Evolutionary conservation across 305 asterid species (phyloP).

Genomic region (Solanum chacoense): DNA sequence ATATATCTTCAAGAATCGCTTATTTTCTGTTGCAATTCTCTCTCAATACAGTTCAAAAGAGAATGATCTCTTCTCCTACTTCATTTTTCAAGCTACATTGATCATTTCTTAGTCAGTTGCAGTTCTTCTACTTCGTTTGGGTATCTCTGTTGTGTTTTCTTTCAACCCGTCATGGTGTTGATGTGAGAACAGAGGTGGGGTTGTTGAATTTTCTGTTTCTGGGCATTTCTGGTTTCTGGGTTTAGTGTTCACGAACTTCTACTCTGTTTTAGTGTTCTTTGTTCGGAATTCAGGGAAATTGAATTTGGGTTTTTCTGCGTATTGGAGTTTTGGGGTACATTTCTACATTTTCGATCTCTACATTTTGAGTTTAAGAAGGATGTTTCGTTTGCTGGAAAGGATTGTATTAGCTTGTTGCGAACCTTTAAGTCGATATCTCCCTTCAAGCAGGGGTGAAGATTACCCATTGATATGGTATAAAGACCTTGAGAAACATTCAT

Average conservation of each 20-base stretch:
- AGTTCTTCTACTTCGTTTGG: neutral
- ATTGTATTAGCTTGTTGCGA: conserved; percentile 39
- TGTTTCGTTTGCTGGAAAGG: conserved; percentile 61
- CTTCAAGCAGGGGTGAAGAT: conserved; percentile 46
- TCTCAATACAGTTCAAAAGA: neutral
- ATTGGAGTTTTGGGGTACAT: neutral
- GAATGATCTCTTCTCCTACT: neutral
- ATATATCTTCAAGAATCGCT: neutral
- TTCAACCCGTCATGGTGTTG: neutral
- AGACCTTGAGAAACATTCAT: conserved; percentile 64
- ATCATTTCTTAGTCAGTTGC: neutral
- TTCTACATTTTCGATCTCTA: neutral
- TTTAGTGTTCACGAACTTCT: neutral
- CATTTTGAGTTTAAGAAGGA: conserved; percentile 18
- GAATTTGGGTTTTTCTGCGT: neutral
- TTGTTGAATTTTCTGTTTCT: neutral
- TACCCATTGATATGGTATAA: conserved; percentile 53
- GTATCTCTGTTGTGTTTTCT: neutral
- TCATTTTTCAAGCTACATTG: neutral
- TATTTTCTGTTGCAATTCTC: neutral
- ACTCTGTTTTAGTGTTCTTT: neutral
- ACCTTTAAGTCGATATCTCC: conserved; percentile 60
- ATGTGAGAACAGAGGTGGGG: too few relatives aligned
- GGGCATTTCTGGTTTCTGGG: neutral
- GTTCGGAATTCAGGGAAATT: neutral